Base-by-base conservation (phyloP, 805 yeast species). In the Dipodascus albidus region DNA sequence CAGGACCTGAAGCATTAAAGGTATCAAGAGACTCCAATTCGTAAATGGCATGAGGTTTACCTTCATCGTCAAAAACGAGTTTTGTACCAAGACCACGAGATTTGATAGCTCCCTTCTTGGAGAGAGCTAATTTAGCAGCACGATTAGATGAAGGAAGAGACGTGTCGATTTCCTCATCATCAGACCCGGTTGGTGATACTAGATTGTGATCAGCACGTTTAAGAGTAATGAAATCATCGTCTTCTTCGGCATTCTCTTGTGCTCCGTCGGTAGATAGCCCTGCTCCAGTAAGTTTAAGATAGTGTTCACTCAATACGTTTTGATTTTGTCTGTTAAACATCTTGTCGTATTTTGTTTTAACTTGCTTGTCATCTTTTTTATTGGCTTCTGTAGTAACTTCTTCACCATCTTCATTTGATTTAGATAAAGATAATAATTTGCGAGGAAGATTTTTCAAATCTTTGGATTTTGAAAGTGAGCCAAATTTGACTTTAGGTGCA, bases 291-390 rank as follows among this genome's bases (percentile, higher is more conserved):
- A 93, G 74, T 55, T 81, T 85, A 68, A 82, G 68, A 65, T 89
- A 93, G 66, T 91, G 95, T 61, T 90, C 93, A 50, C 96, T 84
- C 52, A 93, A 74, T 19, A 93, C 95, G 52, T 85, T 85, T 72
- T 93, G 98, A 67, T 93, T 93, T 66, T 86, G 78, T 67, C 99
- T 80, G 67, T 88, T 95, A 70, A 93, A 93, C 96, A 93, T 90
- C 57, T 90, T 80, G 67, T 93, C 99, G 64, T 87, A 87, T 67
- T 86, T 91, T 15, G 97, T 93, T 63, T 89, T 79, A 1, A 81
- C 83, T 59, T 78, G 77, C 56, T 67, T 65, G 53, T 65, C 74
- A 59, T 55, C 62, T 59, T 49, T 54, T 56, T 22, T 65, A 0
- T 68, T 74, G 1, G 63, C 71, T 11, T 67, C 67, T 19, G 71